These are phyloP conservation scores for Blastobotrys elegans DNA, from an alignment of 1,139 yeast species.

Conservation along the genomic window DNA sequence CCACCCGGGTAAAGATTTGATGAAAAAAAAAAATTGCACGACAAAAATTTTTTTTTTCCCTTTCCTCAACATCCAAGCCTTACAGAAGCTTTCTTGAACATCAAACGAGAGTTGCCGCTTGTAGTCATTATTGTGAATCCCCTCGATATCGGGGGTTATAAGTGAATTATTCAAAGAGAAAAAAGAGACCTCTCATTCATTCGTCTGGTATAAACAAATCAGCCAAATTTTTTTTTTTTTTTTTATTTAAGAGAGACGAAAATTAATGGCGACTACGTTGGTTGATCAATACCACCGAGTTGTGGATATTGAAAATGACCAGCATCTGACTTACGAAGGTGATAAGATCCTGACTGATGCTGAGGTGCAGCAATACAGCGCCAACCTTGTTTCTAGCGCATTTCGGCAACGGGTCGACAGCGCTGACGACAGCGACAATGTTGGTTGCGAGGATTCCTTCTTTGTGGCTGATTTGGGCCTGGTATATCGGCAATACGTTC, in stretches of 20 bases:
- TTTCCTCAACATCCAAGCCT: background rate
- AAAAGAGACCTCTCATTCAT: background rate
- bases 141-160: slow-evolving; percentile 21
- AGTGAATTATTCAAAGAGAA: background rate
- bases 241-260: background rate
- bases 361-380: slow-evolving; percentile 3
- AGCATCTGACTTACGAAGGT: background rate
- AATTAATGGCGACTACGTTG: slow-evolving; percentile 8
- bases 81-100: no score
- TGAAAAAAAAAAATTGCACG: background rate
- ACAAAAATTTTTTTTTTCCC: slow-evolving; percentile 10
- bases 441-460: slow-evolving; percentile 83
- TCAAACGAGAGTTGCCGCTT: slow-evolving; percentile 27
- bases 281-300: background rate
- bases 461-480: slow-evolving; percentile 84
- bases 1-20: no score
- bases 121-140: slow-evolving; percentile 19
- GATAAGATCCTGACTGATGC: background rate
- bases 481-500: slow-evolving; percentile 51
- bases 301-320: background rate
- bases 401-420: slow-evolving; percentile 27
- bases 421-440: slow-evolving; percentile 59
- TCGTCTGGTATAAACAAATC: no score
- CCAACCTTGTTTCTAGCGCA: slow-evolving; percentile 25
- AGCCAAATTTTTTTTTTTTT: background rate